A percentile compares a stretch with the other conserved stretches of the same genome.
Conservation (phyloP, 345 rosid genomes). For the Gossypioides kirkii region DNA sequence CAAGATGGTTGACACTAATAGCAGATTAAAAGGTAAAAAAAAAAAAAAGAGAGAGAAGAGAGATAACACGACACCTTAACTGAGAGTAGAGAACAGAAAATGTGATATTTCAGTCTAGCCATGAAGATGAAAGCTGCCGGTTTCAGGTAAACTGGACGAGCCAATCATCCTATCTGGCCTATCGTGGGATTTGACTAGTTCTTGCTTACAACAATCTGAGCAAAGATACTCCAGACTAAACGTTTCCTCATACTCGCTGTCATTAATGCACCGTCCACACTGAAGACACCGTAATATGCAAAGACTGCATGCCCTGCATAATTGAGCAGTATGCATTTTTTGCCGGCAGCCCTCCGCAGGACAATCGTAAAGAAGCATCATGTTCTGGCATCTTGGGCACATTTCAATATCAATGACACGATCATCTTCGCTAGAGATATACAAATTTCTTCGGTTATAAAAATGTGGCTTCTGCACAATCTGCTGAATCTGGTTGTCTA, state of each 20-base stretch:
- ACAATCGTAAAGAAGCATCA: constrained; percentile 83
- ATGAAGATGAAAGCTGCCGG: neutral
- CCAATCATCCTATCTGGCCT: neutral
- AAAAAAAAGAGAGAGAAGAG: no score
- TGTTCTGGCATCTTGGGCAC: constrained; percentile 78
- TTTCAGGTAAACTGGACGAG: neutral
- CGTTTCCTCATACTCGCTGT: constrained; percentile 75
- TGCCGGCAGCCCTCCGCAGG: constrained; percentile 70
- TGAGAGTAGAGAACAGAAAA: constrained; percentile 17
- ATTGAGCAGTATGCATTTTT: constrained; percentile 32
- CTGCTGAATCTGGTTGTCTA: constrained; percentile 28
- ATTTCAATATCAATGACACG: constrained; percentile 71
- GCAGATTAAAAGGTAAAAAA: constrained; percentile 9
- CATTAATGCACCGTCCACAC: constrained; percentile 86
- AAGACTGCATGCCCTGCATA: constrained; percentile 81
- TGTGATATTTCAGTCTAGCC: constrained; percentile 22
- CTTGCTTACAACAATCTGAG: constrained; percentile 44
- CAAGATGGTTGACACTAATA: neutral
- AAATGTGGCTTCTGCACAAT: constrained; percentile 49
- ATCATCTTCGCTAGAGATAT: constrained; percentile 67
- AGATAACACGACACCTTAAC: constrained; percentile 3
- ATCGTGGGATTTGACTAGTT: neutral
- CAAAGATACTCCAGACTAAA: constrained; percentile 75
- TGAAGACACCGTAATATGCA: constrained; percentile 76
- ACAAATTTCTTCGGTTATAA: constrained; percentile 43